These are phyloP conservation scores for Aspergillus wentii DNA, from an alignment of 495 filamentous ascomycete genomes.

Conservation along the genomic window DNA sequence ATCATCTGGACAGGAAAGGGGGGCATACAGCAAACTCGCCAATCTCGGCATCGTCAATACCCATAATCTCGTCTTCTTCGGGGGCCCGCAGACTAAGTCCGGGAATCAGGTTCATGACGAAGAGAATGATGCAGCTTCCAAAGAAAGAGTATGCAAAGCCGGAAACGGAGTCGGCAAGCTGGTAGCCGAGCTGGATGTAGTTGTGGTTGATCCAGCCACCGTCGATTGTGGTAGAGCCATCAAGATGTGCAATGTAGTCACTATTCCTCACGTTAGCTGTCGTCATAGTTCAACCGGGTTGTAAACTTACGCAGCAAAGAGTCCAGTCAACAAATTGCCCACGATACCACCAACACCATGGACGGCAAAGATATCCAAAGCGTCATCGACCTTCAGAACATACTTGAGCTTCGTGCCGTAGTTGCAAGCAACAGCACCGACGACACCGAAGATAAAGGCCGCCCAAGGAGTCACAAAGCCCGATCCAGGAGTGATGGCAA, in stretches of 20 bases:
- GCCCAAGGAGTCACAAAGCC: constrained; percentile 91
- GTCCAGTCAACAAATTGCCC: constrained; percentile 82
- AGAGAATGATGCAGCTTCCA: constrained; percentile 80
- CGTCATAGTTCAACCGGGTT: neutral
- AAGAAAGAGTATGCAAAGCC: constrained; percentile 84
- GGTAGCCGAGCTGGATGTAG: constrained; percentile 84
- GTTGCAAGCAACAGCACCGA: constrained; percentile 82
- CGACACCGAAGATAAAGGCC: constrained; percentile 82
- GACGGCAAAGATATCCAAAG: constrained; percentile 90
- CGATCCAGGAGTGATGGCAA: constrained; percentile 89
- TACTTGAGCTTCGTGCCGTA: constrained; percentile 98
- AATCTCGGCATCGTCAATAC: constrained; percentile 93
- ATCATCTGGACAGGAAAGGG: neutral
- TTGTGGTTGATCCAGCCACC: constrained; percentile 91
- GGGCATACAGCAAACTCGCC: constrained; percentile 82
- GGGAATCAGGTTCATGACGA: constrained; percentile 82
- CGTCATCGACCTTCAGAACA: constrained; percentile 78
- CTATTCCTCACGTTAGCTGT: constrained; percentile 28
- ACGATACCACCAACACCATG: constrained; percentile 85
- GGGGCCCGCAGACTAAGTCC: constrained; percentile 73
- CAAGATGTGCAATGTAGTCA: constrained; percentile 86
- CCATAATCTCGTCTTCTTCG: constrained; percentile 84
- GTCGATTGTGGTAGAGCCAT: constrained; percentile 63
- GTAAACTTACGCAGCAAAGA: constrained; percentile 77
- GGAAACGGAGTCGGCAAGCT: constrained; percentile 80